These are phyloP conservation scores for Phytophthora rubi DNA, from an alignment of 352 stramenopile species.

Conservation along the genomic window DNA sequence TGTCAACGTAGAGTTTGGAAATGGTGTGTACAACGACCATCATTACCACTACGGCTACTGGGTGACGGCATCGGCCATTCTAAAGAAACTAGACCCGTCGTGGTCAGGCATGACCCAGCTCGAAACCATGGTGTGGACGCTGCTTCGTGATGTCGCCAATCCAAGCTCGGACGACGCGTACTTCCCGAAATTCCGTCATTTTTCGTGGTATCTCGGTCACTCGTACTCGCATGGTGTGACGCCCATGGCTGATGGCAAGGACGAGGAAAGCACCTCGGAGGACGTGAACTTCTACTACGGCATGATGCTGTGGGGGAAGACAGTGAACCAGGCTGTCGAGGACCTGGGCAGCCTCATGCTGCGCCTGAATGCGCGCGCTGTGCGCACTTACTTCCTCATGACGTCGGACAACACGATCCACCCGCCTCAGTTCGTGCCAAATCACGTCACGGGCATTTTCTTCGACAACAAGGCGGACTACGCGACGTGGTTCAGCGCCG, in stretches of 20 bases:
- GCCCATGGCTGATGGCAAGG: constrained; percentile 68
- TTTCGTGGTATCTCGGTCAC: constrained; percentile 45
- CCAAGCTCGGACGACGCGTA: no score
- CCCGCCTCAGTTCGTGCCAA: constrained; percentile 53
- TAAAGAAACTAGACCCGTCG: constrained; percentile 49
- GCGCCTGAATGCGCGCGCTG: constrained; percentile 51
- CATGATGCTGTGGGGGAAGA: constrained; percentile 60
- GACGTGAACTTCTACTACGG: constrained; percentile 76
- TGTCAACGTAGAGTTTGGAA: constrained; percentile 59
- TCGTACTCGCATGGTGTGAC: constrained; percentile 72
- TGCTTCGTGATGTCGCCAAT: no score
- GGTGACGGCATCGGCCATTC: constrained; percentile 55
- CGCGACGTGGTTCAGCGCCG: no score
- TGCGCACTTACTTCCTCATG: constrained; percentile 75
- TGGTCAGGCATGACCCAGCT: no score
- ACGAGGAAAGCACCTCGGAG: constrained; percentile 64
- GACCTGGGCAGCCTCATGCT: constrained; percentile 18
- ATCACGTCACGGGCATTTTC: constrained; percentile 30
- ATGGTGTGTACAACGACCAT: constrained; percentile 77
- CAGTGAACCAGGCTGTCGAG: no score
- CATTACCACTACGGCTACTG: constrained; percentile 84
- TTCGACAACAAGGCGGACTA: no score
- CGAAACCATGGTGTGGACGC: no score
- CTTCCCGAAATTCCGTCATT: no score
- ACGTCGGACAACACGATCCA: constrained; percentile 61